These are phyloP conservation scores for Earliella scabrosa DNA, from an alignment of 1,284 basidiomycete species.

Conservation along the genomic window DNA sequence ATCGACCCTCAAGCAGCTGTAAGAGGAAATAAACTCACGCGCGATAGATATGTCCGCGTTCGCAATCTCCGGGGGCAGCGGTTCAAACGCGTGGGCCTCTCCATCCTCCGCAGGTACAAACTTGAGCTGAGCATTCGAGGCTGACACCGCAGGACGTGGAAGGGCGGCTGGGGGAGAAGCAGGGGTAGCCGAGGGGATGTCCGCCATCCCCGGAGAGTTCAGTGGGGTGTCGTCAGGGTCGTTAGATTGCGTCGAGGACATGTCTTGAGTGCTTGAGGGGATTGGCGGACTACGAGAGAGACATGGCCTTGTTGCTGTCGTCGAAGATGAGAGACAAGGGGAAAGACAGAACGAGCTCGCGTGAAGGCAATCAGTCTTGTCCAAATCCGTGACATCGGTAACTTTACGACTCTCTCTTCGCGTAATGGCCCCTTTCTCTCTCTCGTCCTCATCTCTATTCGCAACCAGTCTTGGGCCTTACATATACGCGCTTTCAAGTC, in stretches of 20 bases:
- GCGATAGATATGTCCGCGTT: conserved; percentile 64
- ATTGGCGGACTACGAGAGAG: conserved; percentile 12
- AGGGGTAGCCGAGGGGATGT: conserved; percentile 13
- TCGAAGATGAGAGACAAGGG: conserved; percentile 13
- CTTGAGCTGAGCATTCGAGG: conserved; percentile 10
- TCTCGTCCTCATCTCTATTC: too few relatives aligned
- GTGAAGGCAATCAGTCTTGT: conserved; percentile 19
- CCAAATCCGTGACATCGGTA: conserved; percentile 17
- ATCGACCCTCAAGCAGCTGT: too few relatives aligned
- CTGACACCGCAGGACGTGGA: conserved; percentile 15
- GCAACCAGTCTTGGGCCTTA: too few relatives aligned
- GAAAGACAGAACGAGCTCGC: conserved; percentile 19
- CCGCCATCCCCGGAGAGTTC: neutral
- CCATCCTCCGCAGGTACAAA: conserved; percentile 14
- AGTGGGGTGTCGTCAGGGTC: conserved; percentile 22
- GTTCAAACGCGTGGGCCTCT: conserved; percentile 9
- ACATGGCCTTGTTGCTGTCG: conserved; percentile 18
- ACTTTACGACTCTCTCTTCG: neutral
- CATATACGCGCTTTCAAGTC: neutral
- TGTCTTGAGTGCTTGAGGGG: conserved; percentile 14
- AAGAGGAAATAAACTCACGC: conserved; percentile 47
- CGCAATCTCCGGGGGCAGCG: conserved; percentile 52
- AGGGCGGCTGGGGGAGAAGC: conserved; percentile 19
- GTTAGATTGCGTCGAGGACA: conserved; percentile 22
- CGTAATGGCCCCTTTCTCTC: neutral